A percentile compares a stretch with the other conserved stretches of the same genome.
phyloP scores from a whole-genome alignment of 768 basidiomycete species.

The Lactarius pseudohatsudake region DNA sequence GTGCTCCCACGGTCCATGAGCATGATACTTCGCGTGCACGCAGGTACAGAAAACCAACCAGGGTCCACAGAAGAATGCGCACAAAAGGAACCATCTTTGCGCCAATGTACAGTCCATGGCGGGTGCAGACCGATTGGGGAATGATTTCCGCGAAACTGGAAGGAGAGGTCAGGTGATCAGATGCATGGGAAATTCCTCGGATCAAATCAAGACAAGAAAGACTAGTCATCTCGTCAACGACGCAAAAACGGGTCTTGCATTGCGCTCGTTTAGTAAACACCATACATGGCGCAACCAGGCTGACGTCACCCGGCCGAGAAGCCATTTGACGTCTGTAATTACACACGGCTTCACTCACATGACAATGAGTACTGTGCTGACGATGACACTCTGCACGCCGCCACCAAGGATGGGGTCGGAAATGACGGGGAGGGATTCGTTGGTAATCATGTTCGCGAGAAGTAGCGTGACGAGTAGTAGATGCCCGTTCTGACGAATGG shows the following conservation, averaged over 20 bases:
- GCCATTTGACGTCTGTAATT: background rate
- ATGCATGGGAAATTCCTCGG: background rate
- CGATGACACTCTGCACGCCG: constrained; percentile 72
- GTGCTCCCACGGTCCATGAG: background rate
- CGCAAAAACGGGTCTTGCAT: background rate
- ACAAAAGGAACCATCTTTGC: constrained; percentile 82
- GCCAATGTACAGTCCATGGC: constrained; percentile 85
- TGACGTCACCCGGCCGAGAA: constrained; percentile 9
- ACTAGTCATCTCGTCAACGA: background rate
- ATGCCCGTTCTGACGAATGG: constrained; percentile 82
- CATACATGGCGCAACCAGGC: background rate
- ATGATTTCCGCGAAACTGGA: constrained; percentile 87
- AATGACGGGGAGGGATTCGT: constrained; percentile 84
- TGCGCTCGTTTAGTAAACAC: background rate
- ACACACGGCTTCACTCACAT: constrained; percentile 55
- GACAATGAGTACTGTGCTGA: constrained; percentile 82
- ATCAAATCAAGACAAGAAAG: background rate
- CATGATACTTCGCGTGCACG: background rate
- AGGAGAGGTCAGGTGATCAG: constrained; percentile 5
- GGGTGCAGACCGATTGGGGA: constrained; percentile 88
- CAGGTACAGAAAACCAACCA: constrained; percentile 45
- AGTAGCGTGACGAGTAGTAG: constrained; percentile 79
- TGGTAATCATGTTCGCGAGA: constrained; percentile 89
- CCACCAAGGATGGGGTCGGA: constrained; percentile 78
- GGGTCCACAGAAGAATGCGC: constrained; percentile 59